phyloP scores from a whole-genome alignment of 306 rosid genomes.

The Begonia loranthoides region DNA sequence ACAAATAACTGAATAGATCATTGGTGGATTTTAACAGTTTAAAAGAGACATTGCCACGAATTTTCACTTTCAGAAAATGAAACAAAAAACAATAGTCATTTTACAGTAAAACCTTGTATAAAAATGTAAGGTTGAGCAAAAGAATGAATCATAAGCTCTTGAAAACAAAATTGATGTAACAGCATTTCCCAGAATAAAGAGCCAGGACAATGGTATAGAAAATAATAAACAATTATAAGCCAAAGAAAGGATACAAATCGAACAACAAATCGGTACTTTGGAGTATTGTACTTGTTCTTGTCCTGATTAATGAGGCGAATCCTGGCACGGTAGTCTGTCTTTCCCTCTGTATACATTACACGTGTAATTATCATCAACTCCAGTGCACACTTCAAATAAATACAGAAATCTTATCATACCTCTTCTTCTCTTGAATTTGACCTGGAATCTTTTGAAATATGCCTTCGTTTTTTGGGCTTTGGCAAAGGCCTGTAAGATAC shows the following conservation, averaged over 20 bases:
- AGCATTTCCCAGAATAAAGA: background rate
- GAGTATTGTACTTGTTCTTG: slow-evolving; percentile 83
- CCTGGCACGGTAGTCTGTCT: slow-evolving; percentile 86
- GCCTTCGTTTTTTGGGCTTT: slow-evolving; percentile 59
- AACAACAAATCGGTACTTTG: slow-evolving; percentile 68
- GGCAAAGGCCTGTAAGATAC: slow-evolving; percentile 25
- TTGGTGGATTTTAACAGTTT: too few relatives aligned
- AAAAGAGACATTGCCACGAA: too few relatives aligned
- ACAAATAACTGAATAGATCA: too few relatives aligned
- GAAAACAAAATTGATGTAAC: background rate
- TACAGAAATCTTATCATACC: slow-evolving; percentile 19
- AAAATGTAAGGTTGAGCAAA: too few relatives aligned
- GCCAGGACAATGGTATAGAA: background rate
- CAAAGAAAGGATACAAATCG: slow-evolving; percentile 57
- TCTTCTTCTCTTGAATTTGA: slow-evolving; percentile 79
- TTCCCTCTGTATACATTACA: slow-evolving; percentile 43
- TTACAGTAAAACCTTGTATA: too few relatives aligned
- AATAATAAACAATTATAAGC: background rate
- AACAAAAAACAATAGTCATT: too few relatives aligned
- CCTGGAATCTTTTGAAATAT: slow-evolving; percentile 69
- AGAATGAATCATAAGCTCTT: background rate
- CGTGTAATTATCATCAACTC: background rate
- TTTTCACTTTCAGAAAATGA: too few relatives aligned
- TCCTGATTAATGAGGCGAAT: slow-evolving; percentile 80
- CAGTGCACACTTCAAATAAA: background rate